Evolutionary conservation across 2,329 filamentous ascomycete genomes (phyloP), one percentile per base, ranked within the genome.

Genomic region (Penicillium sp.): DNA sequence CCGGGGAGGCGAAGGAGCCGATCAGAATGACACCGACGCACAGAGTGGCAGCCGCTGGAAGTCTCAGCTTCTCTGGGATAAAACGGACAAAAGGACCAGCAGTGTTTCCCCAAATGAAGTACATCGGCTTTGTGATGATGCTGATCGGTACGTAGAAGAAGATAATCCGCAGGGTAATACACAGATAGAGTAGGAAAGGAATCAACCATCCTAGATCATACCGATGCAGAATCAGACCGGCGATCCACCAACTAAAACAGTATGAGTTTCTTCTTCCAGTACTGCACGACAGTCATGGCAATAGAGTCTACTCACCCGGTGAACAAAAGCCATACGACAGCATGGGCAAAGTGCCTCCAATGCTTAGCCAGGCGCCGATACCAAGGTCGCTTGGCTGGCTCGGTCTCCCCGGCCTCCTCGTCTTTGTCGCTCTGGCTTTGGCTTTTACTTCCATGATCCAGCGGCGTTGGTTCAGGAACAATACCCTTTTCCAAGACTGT

Each of bases 151-250:
- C 67, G 57, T 86, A 80, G 65, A 85, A 77, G 59, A 82, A 84
- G 57, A 93, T 48, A 32, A 94, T 61, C 22, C 88, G 82, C 34
- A 92, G 69, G 8, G 76, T 78, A 52, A 93, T 80, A 49, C 71
- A 74, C 30, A 94, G 76, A 72, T 82, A 94, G 31, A 95, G 59
- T 34, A 94, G 72, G 65, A 93, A 92, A 0, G 88, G 87, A 33
- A 89, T 77, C 39, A 93, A 65, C 87, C 87, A 94, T 56, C 85
- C 86, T 64, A 75, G 73, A 55, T 87, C 79, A 42, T 82, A 51
- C 42, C 78, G 78, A 60, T 90, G 85, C 36, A 86, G 70, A 42
- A 88, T 71, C 32, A 90, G 68, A 37, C 80, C 77, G 5, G 82
- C 80, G 48, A 89, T 82, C 83, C 83, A 89, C 84, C 84, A 88